Conservation (phyloP, 805 yeast species). For the Candida sithepensis region DNA sequence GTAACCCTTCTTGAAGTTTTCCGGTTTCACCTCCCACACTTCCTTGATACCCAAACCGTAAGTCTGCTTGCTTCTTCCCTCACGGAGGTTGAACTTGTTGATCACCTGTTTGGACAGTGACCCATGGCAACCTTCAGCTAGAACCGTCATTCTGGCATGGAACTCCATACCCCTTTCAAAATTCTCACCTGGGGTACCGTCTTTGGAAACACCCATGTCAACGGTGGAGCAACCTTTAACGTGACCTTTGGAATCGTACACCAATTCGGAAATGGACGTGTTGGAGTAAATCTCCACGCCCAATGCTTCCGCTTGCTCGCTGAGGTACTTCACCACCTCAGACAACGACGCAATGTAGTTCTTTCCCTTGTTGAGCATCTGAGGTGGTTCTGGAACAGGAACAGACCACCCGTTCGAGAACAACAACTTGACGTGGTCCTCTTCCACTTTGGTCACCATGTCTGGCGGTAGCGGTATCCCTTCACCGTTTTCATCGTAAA, state of each 20-base stretch:
- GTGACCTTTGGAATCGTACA: conserved; percentile 57
- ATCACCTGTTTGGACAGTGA: conserved; percentile 80
- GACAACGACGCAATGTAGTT: conserved; percentile 84
- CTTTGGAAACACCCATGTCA: conserved; percentile 79
- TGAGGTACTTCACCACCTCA: conserved; percentile 74
- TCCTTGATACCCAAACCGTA: conserved; percentile 96
- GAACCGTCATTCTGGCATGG: conserved; percentile 80
- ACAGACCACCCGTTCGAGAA: conserved; percentile 50
- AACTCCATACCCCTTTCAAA: conserved; percentile 98
- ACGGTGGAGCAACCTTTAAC: conserved; percentile 91
- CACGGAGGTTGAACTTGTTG: conserved; percentile 62
- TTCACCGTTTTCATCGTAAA: conserved; percentile 43
- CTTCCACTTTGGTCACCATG: conserved; percentile 66
- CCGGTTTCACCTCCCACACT: conserved; percentile 91
- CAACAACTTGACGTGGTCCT: conserved; percentile 70
- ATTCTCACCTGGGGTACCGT: conserved; percentile 73
- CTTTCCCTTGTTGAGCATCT: conserved; percentile 72
- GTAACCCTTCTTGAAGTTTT: conserved; percentile 73
- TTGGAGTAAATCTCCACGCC: conserved; percentile 95
- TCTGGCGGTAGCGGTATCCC: conserved; percentile 80
- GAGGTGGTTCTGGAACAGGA: conserved; percentile 92
- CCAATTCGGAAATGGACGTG: conserved; percentile 76
- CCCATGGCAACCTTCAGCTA: conserved; percentile 99
- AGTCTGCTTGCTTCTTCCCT: conserved; percentile 69
- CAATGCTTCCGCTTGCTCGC: conserved; percentile 85